Evolutionary conservation across 768 basidiomycete genomes (phyloP), one percentile per base, ranked within the genome.

Genomic region (Melanogaster broomeanus): DNA sequence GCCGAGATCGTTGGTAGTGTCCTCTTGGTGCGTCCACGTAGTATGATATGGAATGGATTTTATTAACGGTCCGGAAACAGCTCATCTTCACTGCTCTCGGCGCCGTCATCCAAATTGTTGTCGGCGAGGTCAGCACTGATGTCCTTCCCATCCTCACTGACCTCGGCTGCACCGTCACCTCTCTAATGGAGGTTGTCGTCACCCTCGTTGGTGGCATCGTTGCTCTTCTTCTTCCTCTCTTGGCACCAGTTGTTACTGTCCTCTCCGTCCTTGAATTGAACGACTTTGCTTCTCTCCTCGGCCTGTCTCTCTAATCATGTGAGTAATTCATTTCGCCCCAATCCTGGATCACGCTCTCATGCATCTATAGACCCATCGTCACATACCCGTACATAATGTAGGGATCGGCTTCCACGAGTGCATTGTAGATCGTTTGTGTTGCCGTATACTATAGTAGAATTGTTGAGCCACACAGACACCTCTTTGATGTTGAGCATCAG

Each of bases 81-180:
- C 25, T 61, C 10, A 38, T 71, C 51, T 61, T 74, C 55, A 44
- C 34, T 19, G 68, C 65, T 15, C 47, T 66, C 44, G 54, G 61
- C 5, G 43, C 48, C 18, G 53, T 68, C 43, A 49, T 73, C n/a
- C 41, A 43, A 21, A 38, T 68, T 13, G 42, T 52, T 44, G 40
- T 48, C 21, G 34, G 27, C 15, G 52, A 38, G 8, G 40, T 55
- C 42, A 33, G 55, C 19, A 15, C 37, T 10, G 59, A 49, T 11
- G 53, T 72, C 24, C 42, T 61, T n/a, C 12, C 33, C 37, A 27
- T 65, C 1, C 56, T 72, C 15, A 47, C 43, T 12, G 35, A 9
- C 24, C 61, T 73, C 28, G 61, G 64, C 21, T 33, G 21, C 2
- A 41, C 47, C 12, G 41, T 49, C 21, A 18, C 21, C 15, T 19